phyloP scores from a whole-genome alignment of 1,284 basidiomycete genomes.

The Puccinia hordei region DNA sequence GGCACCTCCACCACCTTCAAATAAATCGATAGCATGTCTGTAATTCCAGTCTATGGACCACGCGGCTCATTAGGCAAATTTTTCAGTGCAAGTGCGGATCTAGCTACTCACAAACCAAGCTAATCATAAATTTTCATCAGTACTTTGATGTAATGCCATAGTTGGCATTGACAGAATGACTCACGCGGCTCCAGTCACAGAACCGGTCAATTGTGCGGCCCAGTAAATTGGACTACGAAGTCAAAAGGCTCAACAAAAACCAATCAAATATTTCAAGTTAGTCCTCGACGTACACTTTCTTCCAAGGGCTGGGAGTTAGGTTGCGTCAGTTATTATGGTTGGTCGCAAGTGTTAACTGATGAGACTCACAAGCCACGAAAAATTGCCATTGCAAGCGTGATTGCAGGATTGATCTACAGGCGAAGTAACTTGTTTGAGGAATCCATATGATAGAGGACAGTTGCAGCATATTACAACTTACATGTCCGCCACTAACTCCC shows the following conservation, averaged over 20 bases:
- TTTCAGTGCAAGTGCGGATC: background rate
- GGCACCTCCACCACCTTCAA: constrained; percentile 36
- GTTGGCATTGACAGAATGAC: background rate
- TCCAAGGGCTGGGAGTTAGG: constrained; percentile 31
- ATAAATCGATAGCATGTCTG: constrained; percentile 31
- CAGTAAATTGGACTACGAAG: constrained; percentile 44
- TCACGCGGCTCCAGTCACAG: constrained; percentile 37
- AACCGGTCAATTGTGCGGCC: constrained; percentile 44
- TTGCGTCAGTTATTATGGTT: background rate
- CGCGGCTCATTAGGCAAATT: background rate
- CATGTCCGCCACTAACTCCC: constrained; percentile 49
- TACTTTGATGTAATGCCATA: background rate
- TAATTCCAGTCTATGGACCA: constrained; percentile 38
- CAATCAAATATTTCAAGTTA: background rate
- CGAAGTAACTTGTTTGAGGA: background rate
- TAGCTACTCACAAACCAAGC: constrained; percentile 29
- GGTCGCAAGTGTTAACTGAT: background rate
- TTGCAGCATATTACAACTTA: background rate
- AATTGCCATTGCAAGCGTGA: constrained; percentile 41
- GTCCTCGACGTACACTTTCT: constrained; percentile 39
- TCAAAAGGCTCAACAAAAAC: background rate
- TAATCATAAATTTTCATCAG: background rate
- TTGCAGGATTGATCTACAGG: constrained; percentile 44
- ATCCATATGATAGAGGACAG: no score
- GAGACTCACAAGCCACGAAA: constrained; percentile 42